Evolutionary conservation across 2,329 filamentous ascomycete species (phyloP), one percentile per base, ranked within the genome.

Genomic region (Chalara sp.): DNA sequence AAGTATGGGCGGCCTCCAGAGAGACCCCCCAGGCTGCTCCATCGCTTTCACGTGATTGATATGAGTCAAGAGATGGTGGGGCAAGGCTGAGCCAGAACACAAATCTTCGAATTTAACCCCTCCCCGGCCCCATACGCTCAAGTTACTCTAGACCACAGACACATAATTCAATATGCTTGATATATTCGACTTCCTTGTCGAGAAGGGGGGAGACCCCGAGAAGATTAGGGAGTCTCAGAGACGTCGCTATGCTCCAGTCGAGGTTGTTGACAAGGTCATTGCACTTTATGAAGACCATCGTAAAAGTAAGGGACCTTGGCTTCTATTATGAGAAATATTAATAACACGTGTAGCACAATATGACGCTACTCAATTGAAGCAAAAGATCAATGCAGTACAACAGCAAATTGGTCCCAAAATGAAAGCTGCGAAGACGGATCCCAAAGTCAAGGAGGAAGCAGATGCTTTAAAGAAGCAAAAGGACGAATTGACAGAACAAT

Each of bases 361-460:
- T 65, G 81, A 79, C 49, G 87, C 84, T 6, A 89, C 84, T 21
- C 89, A 95, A 68, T 79, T 93, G 60, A 86, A 86, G 59, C 83
- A 83, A 62, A 83, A 87, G 72, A 91, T 96, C 70, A 97, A 97
- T 72, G 83, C 80, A 21, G 79, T 89, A 32, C 88, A 95, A 68
- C 96, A 95, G 72, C 83, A 90, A 67, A 95, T 97, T 65, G 89
- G 87, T 13, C 75, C 80, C 63, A 95, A 92, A 77, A 96, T 95
- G 75, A 96, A 95, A 80, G 84, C 84, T 60, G 35, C 35, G 8
- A 37, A 37, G 35, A 37, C 35, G n/a, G 35, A 37, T 37, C 35
- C 35, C n/a, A 37, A 37, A 4, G 35, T 37, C 35, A 96, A 96
- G 76, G 89, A 95, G 72, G 83, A 92, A 67, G 89, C 89, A 40